A percentile compares a stretch with the other conserved stretches of the same genome.
phyloP scores from a whole-genome alignment of 2,329 filamentous ascomycete genomes.

The Botrytis byssoidea region DNA sequence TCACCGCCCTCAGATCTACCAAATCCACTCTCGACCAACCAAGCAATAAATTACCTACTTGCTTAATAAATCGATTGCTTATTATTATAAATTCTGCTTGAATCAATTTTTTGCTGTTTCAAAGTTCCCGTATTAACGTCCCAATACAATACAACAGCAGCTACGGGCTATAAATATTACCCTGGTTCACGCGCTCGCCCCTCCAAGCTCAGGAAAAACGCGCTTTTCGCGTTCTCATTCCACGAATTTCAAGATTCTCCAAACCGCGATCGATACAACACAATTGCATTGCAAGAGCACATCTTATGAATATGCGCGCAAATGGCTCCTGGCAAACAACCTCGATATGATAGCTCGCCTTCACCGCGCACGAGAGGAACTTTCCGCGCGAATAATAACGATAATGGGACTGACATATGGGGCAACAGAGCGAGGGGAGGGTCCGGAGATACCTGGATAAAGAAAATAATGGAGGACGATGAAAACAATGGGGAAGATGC shows the following conservation, averaged over 20 bases:
- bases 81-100: not conserved
- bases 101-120: not conserved
- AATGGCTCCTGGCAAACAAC: slow-evolving; percentile 19
- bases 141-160: not conserved
- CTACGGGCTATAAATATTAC: not conserved
- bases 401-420: slow-evolving; percentile 1
- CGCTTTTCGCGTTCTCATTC: slow-evolving; percentile 17
- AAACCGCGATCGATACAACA: not conserved
- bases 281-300: slow-evolving; percentile 8
- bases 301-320: slow-evolving; percentile 11
- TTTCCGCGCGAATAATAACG: slow-evolving; percentile 1
- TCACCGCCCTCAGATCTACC: slow-evolving; percentile 3
- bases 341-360: slow-evolving; percentile 20
- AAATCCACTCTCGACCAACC: not conserved
- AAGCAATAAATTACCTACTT: not conserved
- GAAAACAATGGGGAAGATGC: slow-evolving; percentile 7
- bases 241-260: not conserved
- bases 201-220: slow-evolving; percentile 12
- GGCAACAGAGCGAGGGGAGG: slow-evolving; percentile 1
- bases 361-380: slow-evolving; percentile 17
- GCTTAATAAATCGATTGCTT: not conserved
- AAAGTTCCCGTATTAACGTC: not conserved
- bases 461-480: slow-evolving; percentile 8
- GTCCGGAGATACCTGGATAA: slow-evolving; percentile 14
- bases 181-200: slow-evolving; percentile 5